phyloP scores from a whole-genome alignment of 2,329 filamentous ascomycete species.

The Cladosporium colombiae region DNA sequence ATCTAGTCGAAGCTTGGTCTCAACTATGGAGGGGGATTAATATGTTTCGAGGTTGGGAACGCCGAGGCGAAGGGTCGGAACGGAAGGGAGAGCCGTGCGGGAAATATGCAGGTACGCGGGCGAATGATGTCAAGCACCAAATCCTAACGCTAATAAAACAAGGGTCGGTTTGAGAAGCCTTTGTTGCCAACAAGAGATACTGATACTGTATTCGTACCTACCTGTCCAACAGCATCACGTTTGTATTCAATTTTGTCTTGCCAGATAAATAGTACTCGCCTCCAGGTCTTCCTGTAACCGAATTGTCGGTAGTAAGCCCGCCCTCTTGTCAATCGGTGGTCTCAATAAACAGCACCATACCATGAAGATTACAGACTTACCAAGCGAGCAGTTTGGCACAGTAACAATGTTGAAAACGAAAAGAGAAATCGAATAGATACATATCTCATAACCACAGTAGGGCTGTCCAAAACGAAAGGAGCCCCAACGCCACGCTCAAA shows the following conservation, averaged over 20 bases:
- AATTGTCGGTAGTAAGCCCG: too few species aligned
- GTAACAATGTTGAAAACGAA: background rate
- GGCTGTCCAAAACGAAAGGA: background rate
- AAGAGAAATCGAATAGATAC: background rate
- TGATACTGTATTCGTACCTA: too few species aligned
- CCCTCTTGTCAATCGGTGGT: too few species aligned
- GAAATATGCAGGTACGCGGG: background rate
- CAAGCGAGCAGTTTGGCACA: background rate
- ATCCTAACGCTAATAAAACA: too few species aligned
- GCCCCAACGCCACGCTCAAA: slow-evolving; percentile 4
- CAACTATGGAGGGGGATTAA: background rate
- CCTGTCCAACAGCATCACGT: too few species aligned
- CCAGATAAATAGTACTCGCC: too few species aligned
- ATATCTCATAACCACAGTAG: background rate
- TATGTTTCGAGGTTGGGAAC: background rate
- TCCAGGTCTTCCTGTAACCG: too few species aligned
- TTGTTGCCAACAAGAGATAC: background rate
- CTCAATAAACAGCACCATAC: too few species aligned
- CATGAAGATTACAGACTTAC: background rate
- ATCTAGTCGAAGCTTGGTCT: background rate
- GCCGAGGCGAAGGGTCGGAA: background rate
- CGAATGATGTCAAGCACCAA: slow-evolving; percentile 1
- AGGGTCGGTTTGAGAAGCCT: background rate
- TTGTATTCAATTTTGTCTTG: too few species aligned
- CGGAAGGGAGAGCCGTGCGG: background rate